A percentile compares a stretch with the other conserved stretches of the same genome.
Conservation (phyloP, 108 stramenopile genomes). For the Parietichytrium sp. region DNA sequence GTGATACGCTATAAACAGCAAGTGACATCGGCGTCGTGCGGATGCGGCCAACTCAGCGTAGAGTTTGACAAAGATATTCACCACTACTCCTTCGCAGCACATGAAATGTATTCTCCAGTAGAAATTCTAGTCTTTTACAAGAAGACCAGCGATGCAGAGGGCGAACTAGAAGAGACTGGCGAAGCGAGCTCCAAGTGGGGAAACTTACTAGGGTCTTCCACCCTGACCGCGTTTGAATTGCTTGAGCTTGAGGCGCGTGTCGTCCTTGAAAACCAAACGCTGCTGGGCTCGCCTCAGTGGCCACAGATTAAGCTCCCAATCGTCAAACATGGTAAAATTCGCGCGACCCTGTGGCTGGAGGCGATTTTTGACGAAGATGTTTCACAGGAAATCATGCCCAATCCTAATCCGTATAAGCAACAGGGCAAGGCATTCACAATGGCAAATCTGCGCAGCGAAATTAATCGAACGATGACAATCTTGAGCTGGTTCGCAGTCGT, state of each 20-base stretch:
- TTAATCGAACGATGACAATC: not conserved
- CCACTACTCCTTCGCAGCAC: not conserved
- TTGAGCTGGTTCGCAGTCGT: not conserved
- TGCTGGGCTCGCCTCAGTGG: not conserved
- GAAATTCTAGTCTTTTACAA: not conserved
- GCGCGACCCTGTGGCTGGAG: not conserved
- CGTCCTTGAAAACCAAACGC: not conserved
- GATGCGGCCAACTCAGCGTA: not conserved
- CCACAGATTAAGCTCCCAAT: constrained; percentile 18
- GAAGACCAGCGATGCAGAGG: not conserved
- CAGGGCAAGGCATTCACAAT: not conserved
- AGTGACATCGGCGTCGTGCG: not conserved
- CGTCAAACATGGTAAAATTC: not conserved
- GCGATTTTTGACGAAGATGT: constrained; percentile 13
- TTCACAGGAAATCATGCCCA: not conserved
- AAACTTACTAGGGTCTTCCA: not conserved
- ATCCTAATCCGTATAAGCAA: not conserved
- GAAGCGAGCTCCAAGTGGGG: constrained; percentile 12
- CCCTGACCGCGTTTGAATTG: constrained; percentile 1
- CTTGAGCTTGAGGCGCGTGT: constrained; percentile 12
- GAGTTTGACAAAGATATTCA: not conserved
- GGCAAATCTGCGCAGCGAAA: constrained; percentile 1
- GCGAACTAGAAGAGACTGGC: not conserved
- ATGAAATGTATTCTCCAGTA: constrained; percentile 1
- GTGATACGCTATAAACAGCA: not conserved